phyloP scores from a whole-genome alignment of 2,329 filamentous ascomycete genomes.

The Ascochyta clinopodiicola region DNA sequence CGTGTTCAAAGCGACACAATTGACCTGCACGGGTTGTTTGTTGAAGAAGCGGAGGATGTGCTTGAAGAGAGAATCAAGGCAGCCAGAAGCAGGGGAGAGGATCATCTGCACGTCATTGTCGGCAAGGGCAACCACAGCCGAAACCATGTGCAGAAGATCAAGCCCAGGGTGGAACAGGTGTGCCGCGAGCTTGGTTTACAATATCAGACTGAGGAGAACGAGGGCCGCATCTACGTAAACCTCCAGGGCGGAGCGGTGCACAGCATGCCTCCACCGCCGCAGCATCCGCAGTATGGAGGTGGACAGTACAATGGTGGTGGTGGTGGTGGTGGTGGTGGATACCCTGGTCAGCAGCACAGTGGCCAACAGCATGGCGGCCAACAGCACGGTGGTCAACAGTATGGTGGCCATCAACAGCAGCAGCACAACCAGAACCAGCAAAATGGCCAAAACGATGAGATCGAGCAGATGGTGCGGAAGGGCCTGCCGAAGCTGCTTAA shows the following conservation, averaged over 20 bases:
- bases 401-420: slow-evolving; percentile 50
- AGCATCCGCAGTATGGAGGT: slow-evolving; percentile 46
- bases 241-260: slow-evolving; percentile 71
- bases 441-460: slow-evolving; percentile 61
- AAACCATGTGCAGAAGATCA: slow-evolving; percentile 88
- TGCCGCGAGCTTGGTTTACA: slow-evolving; percentile 83
- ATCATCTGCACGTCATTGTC: slow-evolving; percentile 91
- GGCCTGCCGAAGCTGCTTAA: slow-evolving; percentile 66
- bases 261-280: slow-evolving; percentile 47
- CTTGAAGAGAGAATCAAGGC: slow-evolving; percentile 84
- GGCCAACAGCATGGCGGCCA: slow-evolving; percentile 47
- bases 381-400: slow-evolving; percentile 45
- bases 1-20: slow-evolving; percentile 82
- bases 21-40: slow-evolving; percentile 92
- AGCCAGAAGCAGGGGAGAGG: slow-evolving; percentile 75
- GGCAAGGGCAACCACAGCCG: slow-evolving; percentile 90
- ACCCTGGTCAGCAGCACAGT: slow-evolving; percentile 54
- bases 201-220: slow-evolving; percentile 86
- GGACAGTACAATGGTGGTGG: slow-evolving; percentile 41
- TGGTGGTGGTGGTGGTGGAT: slow-evolving; percentile 34
- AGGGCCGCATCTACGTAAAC: slow-evolving; percentile 87
- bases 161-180: slow-evolving; percentile 89
- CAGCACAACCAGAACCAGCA: slow-evolving; percentile 48
- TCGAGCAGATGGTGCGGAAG: slow-evolving; percentile 67
- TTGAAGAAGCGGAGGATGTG: slow-evolving; percentile 93